These are phyloP conservation scores for Astrocystis sublimbata DNA, from an alignment of 495 filamentous ascomycete species.

Conservation along the genomic window DNA sequence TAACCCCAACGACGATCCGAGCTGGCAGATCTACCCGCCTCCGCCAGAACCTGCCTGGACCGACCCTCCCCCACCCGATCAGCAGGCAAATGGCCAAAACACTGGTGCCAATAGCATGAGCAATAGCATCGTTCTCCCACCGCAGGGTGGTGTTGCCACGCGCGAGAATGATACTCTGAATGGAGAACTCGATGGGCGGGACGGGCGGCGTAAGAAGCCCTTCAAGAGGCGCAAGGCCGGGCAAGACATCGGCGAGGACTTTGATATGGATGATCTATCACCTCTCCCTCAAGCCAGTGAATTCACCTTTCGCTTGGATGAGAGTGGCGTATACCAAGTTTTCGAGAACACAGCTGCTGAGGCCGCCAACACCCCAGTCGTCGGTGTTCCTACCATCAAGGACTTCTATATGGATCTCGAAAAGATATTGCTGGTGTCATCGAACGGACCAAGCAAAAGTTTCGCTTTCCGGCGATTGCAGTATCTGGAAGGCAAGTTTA, in stretches of 20 bases:
- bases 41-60: conserved; percentile 91
- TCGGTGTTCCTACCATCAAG: conserved; percentile 81
- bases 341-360: conserved; percentile 67
- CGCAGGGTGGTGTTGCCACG: conserved; percentile 20
- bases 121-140: conserved; percentile 55
- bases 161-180: conserved; percentile 14
- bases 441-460: conserved; percentile 93
- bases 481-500: conserved; percentile 95
- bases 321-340: conserved; percentile 86
- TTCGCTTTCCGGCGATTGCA: conserved; percentile 93
- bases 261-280: conserved; percentile 72
- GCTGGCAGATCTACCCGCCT: conserved; percentile 87
- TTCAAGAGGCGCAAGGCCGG: conserved; percentile 77
- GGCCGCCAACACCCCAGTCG: conserved; percentile 64
- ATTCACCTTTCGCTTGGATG: conserved; percentile 75
- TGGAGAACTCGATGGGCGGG: not conserved
- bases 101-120: conserved; percentile 53
- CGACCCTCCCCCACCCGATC: conserved; percentile 57
- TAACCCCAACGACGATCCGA: conserved; percentile 82
- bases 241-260: conserved; percentile 87
- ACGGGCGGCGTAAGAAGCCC: conserved; percentile 34
- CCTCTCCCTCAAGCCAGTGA: conserved; percentile 71
- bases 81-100: conserved; percentile 37
- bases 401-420: conserved; percentile 98
- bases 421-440: conserved; percentile 75